Percentiles rank a stretch among this genome's conserved stretches.
These are phyloP conservation scores for Emydomyces testavorans DNA, from an alignment of 2,329 filamentous ascomycete species.

Conservation along the genomic window DNA sequence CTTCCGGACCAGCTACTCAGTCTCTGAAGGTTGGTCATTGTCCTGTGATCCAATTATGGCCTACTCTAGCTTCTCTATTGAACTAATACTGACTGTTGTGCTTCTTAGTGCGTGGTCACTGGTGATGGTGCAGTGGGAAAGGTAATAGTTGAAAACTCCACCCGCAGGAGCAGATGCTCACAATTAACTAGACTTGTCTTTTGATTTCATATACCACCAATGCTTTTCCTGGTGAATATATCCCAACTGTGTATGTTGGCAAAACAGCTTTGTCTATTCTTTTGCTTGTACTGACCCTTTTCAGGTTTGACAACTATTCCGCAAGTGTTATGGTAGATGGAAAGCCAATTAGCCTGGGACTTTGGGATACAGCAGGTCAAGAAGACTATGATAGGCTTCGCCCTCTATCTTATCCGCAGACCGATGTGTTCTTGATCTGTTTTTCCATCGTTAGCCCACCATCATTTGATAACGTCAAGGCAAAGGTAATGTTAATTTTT, in stretches of 20 bases:
- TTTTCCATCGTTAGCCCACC: slow-evolving; percentile 97
- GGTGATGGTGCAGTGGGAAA: slow-evolving; percentile 99
- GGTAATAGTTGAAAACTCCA: slow-evolving; percentile 43
- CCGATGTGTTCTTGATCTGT: slow-evolving; percentile 95
- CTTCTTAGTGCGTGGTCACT: slow-evolving; percentile 80
- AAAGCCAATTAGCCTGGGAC: slow-evolving; percentile 87
- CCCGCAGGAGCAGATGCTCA: slow-evolving; percentile 13
- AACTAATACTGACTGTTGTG: slow-evolving; percentile 9
- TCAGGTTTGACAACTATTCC: slow-evolving; percentile 95
- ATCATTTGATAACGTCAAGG: slow-evolving; percentile 97
- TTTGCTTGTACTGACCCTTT: slow-evolving; percentile 12
- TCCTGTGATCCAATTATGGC: neutral
- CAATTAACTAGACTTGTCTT: slow-evolving; percentile 67
- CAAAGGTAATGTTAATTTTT: slow-evolving; percentile 55
- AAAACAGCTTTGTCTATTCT: neutral
- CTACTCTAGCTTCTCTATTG: neutral
- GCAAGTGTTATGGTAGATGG: slow-evolving; percentile 98
- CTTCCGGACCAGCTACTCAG: slow-evolving; percentile 75
- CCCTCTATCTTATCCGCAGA: slow-evolving; percentile 94
- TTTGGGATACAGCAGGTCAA: slow-evolving; percentile 98
- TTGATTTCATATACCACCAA: slow-evolving; percentile 99
- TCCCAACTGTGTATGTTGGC: slow-evolving; percentile 64
- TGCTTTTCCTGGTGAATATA: slow-evolving; percentile 99
- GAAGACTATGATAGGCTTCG: slow-evolving; percentile 95
- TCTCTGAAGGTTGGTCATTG: slow-evolving; percentile 64